Evolutionary conservation across 306 rosid species (phyloP).

Genomic region (Glycyrrhiza uralensis): DNA sequence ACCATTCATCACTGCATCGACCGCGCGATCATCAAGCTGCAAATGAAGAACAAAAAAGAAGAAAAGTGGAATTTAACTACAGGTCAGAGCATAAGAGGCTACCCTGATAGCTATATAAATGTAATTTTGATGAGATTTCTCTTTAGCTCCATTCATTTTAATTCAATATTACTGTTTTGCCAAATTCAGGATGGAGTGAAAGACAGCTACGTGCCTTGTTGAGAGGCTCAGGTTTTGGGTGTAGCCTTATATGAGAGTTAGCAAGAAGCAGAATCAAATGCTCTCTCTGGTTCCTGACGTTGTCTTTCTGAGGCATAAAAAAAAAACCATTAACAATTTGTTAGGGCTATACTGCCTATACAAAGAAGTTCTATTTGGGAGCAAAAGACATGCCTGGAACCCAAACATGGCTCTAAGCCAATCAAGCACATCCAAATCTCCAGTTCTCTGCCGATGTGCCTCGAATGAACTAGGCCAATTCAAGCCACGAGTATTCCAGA

Average conservation of each 20-base stretch:
- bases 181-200: conserved; percentile 3
- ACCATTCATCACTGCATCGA: conserved; percentile 59
- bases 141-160: not conserved
- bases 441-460: conserved; percentile 72
- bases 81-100: conserved; percentile 11
- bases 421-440: conserved; percentile 86
- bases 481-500: conserved; percentile 80
- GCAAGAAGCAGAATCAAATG: conserved; percentile 91
- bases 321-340: conserved; percentile 24
- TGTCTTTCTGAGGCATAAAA: conserved; percentile 71
- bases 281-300: conserved; percentile 95
- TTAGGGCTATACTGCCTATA: not conserved
- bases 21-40: conserved; percentile 98
- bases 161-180: not conserved
- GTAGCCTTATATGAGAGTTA: conserved; percentile 74
- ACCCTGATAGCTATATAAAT: conserved; percentile 12
- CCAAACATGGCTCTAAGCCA: conserved; percentile 98
- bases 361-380: not conserved
- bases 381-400: conserved; percentile 63
- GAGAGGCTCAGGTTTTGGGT: conserved; percentile 95
- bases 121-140: not conserved
- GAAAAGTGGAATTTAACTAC: conserved; percentile 7
- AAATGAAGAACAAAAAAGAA: not conserved
- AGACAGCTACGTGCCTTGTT: conserved; percentile 58
- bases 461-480: conserved; percentile 83